Conservation (phyloP, 768 basidiomycete genomes). For the Suillus subaureus region DNA sequence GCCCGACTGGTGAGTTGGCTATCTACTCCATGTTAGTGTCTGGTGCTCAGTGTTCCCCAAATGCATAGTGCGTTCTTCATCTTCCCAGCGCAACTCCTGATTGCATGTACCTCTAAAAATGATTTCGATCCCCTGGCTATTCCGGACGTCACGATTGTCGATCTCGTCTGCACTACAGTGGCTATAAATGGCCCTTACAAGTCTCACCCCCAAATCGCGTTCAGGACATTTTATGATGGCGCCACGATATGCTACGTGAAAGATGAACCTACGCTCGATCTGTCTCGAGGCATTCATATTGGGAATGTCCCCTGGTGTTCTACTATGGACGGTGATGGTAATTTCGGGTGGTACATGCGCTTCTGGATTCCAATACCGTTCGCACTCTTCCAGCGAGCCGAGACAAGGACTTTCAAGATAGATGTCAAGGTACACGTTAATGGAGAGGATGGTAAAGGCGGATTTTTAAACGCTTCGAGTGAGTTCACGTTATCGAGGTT, state of each 20-base stretch:
- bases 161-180: conserved; percentile 20
- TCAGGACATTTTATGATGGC: not conserved
- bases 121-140: conserved; percentile 13
- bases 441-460: conserved; percentile 12
- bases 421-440: conserved; percentile 40
- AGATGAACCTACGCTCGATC: not conserved
- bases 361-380: conserved; percentile 46
- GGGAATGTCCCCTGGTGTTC: conserved; percentile 17
- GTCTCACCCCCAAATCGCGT: not conserved
- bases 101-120: conserved; percentile 18
- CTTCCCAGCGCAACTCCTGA: conserved; percentile 26
- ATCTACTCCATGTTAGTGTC: not conserved
- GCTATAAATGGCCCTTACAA: conserved; percentile 1
- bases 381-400: conserved; percentile 46
- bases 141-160: conserved; percentile 19
- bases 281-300: conserved; percentile 22
- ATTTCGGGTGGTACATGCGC: conserved; percentile 28
- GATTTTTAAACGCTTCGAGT: conserved; percentile 21
- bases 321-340: not conserved
- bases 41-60: not conserved
- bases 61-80: conserved; percentile 12
- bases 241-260: conserved; percentile 9
- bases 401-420: conserved; percentile 46
- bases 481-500: conserved; percentile 49
- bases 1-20: conserved; percentile 18